Evolutionary conservation across 306 rosid species (phyloP), one percentile per base, ranked within the genome.

Genomic region (Ormosia semicastrata): DNA sequence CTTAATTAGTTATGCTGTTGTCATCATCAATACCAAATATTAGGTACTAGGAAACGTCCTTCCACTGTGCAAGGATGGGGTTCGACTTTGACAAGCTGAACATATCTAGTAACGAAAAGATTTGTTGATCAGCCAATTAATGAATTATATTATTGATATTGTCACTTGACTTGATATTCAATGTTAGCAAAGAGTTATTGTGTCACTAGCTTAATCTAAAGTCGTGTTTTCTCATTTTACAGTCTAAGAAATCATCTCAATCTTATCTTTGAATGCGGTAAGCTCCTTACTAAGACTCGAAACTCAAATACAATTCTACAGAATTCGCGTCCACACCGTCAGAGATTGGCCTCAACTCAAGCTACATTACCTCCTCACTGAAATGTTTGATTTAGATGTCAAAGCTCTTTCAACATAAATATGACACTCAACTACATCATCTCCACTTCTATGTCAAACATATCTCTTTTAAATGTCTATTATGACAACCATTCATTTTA

Each of bases 391-490:
- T 43, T 11, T 10, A 43, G 49, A 24, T 56, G 67, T 12, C 17
- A 66, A 66, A 78, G 67, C 8, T 67, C 18, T 41, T 56, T 46
- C 6, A 72, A 69, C 62, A 69, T 32, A 57, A 43, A 30, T 54
- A 18, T 13, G 44, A 15, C 50, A 12, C 8, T 18, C 73, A 77
- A 50, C 81, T 67, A n/a, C 47, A 54, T 43, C 36, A 18, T 41
- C 15, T 49, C 63, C 66, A 74, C 75, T 58, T 50, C 54, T 12
- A 18, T 56, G 59, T 58, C 44, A 66, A 47, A 56, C 52, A 14
- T 53, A 34, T 18, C n/a, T 60, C 77, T 76, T 70, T 82, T 43
- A 41, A 69, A 56, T 13, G 18, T 69, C 71, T n/a, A 69, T 33
- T 15, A 17, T 32, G 71, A 58, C 64, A 79, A 43, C 17, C 52